phyloP scores from a whole-genome alignment of 768 basidiomycete genomes.

The Udeniomyces megalosporus region DNA sequence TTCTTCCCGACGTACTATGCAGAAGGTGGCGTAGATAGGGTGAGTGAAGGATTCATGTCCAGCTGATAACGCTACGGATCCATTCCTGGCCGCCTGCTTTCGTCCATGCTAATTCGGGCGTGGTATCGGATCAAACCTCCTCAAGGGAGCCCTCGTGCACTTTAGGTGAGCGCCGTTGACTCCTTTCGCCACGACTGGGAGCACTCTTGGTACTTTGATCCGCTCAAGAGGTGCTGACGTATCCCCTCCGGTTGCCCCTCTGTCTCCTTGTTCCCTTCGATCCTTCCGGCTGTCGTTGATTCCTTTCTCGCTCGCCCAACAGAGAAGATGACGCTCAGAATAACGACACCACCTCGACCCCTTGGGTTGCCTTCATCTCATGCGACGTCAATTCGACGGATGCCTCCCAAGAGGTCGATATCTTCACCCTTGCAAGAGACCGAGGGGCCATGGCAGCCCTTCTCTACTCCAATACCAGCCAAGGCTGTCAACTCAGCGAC shows the following conservation, averaged over 20 bases:
- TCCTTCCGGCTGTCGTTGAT: neutral
- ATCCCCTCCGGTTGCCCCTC: too few relatives aligned
- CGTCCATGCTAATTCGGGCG: neutral
- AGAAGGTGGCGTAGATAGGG: constrained; percentile 38
- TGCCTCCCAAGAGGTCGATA: constrained; percentile 37
- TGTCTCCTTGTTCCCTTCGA: too few relatives aligned
- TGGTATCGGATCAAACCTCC: too few relatives aligned
- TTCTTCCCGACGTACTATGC: constrained; percentile 1
- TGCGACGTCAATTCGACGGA: constrained; percentile 13
- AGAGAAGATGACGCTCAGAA: constrained; percentile 23
- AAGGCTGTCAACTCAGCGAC: constrained; percentile 57
- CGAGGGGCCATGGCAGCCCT: constrained; percentile 59
- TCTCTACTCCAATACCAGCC: constrained; percentile 15
- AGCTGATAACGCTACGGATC: neutral
- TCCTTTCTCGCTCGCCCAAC: neutral
- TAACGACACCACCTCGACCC: constrained; percentile 43
- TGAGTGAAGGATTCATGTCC: neutral
- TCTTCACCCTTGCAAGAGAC: constrained; percentile 65
- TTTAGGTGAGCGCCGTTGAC: constrained; percentile 45
- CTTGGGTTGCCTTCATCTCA: constrained; percentile 79
- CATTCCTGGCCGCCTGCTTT: constrained; percentile 1
- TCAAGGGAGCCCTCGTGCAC: constrained; percentile 74
- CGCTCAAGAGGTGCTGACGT: too few relatives aligned
- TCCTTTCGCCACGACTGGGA: neutral
- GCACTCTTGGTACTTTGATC: too few relatives aligned